Evolutionary conservation across 192 early-diverging fungal species (phyloP).

Genomic region (Backusella sp.): DNA sequence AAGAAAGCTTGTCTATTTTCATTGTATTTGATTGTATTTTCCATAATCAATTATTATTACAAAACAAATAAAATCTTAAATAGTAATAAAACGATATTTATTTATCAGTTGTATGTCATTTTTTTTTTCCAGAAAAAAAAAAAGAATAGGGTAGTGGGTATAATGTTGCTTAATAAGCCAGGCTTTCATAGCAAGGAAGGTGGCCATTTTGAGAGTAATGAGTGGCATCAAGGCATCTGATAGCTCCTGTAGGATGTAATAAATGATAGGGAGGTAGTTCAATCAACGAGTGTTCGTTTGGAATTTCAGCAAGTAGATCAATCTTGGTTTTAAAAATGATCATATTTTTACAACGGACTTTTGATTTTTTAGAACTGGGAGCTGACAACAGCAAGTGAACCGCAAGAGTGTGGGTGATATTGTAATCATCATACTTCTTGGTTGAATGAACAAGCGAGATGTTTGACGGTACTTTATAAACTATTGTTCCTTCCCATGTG

Average conservation of each 20-base stretch:
- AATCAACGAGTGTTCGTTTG: background rate
- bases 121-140: background rate
- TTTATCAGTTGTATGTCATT: no score
- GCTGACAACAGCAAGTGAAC: background rate
- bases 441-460: background rate
- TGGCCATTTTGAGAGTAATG: background rate
- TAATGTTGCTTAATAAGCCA: background rate
- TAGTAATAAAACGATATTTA: no score
- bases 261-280: background rate
- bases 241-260: background rate
- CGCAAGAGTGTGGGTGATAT: background rate
- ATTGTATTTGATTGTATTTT: no score
- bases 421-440: background rate
- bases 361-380: background rate
- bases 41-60: no score
- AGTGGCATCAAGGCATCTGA: background rate
- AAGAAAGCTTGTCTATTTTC: no score
- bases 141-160: background rate
- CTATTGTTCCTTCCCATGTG: background rate
- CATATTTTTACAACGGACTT: background rate
- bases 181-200: background rate
- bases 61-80: no score
- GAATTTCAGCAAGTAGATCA: slow-evolving; percentile 3
- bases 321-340: background rate
- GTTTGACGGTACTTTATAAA: background rate